A percentile compares a stretch with the other conserved stretches of the same genome.
Evolutionary conservation across 2,329 filamentous ascomycete species (phyloP).

Genomic region (Tolypocladium cylindrosporum): DNA sequence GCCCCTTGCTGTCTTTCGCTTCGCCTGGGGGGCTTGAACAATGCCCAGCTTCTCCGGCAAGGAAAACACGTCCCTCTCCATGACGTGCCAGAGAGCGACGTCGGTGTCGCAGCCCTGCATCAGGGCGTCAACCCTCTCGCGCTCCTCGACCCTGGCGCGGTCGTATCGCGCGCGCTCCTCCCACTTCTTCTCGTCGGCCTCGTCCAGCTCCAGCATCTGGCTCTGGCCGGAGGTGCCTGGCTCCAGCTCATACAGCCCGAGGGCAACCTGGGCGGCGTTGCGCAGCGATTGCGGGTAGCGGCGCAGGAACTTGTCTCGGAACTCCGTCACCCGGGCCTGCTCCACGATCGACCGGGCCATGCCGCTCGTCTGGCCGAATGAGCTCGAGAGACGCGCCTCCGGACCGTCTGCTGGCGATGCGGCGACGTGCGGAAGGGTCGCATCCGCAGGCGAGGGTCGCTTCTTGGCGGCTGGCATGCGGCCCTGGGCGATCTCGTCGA

Average conservation of each 20-base stretch:
- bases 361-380: neutral
- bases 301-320: slow-evolving; percentile 24
- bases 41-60: slow-evolving; percentile 48
- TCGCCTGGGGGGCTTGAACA: neutral
- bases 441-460: slow-evolving; percentile 3
- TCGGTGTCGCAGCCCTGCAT: slow-evolving; percentile 51
- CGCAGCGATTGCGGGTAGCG: slow-evolving; percentile 29
- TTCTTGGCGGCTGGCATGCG: slow-evolving; percentile 19
- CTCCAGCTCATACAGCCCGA: slow-evolving; percentile 26
- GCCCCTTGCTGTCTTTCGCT: slow-evolving; percentile 4
- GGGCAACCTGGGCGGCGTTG: slow-evolving; percentile 25
- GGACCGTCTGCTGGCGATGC: neutral
- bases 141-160: slow-evolving; percentile 32
- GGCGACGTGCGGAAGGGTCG: neutral
- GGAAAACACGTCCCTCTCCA: slow-evolving; percentile 58
- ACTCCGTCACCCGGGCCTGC: slow-evolving; percentile 19
- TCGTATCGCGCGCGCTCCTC: slow-evolving; percentile 26
- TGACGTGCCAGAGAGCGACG: slow-evolving; percentile 53
- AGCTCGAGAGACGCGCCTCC: neutral
- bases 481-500: slow-evolving; percentile 29
- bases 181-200: slow-evolving; percentile 19
- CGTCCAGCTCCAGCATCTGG: slow-evolving; percentile 18
- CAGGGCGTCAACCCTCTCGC: slow-evolving; percentile 38
- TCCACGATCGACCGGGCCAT: slow-evolving; percentile 21
- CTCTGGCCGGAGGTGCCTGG: slow-evolving; percentile 13